Percentiles rank a stretch among this genome's conserved stretches.
These are phyloP conservation scores for Asterionellopsis glacialis DNA, from an alignment of 108 stramenopile species.

Conservation along the genomic window DNA sequence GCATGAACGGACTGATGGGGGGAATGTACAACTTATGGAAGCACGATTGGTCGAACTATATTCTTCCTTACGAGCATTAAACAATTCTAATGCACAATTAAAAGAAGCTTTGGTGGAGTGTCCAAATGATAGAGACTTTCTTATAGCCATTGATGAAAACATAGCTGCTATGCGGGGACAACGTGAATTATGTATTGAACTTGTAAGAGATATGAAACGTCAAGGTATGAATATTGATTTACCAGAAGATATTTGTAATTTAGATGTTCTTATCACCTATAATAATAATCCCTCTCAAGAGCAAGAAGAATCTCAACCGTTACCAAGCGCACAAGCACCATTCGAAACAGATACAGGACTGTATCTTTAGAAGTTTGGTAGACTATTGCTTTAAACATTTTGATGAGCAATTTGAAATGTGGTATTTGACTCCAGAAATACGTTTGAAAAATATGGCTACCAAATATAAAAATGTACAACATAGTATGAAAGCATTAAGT, in stretches of 20 bases:
- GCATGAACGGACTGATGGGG: neutral
- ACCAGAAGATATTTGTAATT: constrained; percentile 8
- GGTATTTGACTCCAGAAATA: too few species aligned
- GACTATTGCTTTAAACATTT: too few species aligned
- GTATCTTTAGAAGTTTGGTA: too few species aligned
- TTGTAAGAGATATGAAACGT: constrained; percentile 10
- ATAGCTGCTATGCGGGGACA: neutral
- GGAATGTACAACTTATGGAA: constrained; percentile 15
- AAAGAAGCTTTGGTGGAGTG: constrained; percentile 10
- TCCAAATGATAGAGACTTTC: constrained; percentile 14
- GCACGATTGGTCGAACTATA: constrained; percentile 9
- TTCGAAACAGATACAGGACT: too few species aligned
- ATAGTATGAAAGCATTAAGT: too few species aligned
- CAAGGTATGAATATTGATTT: constrained; percentile 8
- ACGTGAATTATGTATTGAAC: neutral
- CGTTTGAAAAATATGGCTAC: too few species aligned
- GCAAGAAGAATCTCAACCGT: too few species aligned
- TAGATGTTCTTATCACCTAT: too few species aligned
- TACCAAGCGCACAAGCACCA: too few species aligned
- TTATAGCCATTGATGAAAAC: constrained; percentile 15
- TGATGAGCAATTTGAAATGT: too few species aligned
- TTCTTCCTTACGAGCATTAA: constrained; percentile 11
- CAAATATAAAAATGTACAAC: too few species aligned
- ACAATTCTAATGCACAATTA: constrained; percentile 1
- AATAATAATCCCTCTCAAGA: too few species aligned